Evolutionary conservation across 176 grass and related monocot species (phyloP).

Genomic region (Avena insularis): DNA sequence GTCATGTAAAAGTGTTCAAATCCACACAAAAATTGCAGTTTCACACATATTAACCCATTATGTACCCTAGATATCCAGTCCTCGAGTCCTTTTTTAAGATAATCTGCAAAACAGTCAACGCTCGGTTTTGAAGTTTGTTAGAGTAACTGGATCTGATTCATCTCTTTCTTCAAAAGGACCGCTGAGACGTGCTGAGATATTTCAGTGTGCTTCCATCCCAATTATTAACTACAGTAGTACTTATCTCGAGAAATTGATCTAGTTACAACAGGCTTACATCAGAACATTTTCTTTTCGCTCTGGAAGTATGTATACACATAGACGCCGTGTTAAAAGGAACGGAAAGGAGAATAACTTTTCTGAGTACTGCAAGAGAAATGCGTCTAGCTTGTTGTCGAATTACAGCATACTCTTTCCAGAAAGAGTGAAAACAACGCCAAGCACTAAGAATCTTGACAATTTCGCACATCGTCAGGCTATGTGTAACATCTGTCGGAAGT

Average conservation of each 20-base stretch:
- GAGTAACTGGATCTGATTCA: too few species aligned
- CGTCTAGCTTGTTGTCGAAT: not conserved
- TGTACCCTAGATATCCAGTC: too few species aligned
- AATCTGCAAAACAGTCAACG: too few species aligned
- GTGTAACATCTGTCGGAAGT: not conserved
- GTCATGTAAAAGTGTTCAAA: too few species aligned
- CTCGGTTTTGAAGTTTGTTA: too few species aligned
- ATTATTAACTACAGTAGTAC: not conserved
- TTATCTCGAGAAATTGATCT: not conserved
- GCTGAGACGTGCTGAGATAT: not conserved
- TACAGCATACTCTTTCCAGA: not conserved
- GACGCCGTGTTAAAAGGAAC: not conserved
- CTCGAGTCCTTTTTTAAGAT: too few species aligned
- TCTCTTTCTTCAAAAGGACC: too few species aligned
- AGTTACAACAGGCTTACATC: too few species aligned
- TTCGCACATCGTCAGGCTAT: not conserved
- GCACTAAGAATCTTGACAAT: constrained; percentile 8
- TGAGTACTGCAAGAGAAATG: not conserved
- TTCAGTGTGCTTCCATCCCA: not conserved
- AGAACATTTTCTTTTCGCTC: too few species aligned
- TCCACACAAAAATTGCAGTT: too few species aligned
- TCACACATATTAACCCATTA: too few species aligned
- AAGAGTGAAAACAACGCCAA: constrained; percentile 41
- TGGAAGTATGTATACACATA: not conserved
- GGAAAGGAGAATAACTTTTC: constrained; percentile 37